phyloP scores from a whole-genome alignment of 805 yeast genomes.

The Ogataea polymorpha region DNA sequence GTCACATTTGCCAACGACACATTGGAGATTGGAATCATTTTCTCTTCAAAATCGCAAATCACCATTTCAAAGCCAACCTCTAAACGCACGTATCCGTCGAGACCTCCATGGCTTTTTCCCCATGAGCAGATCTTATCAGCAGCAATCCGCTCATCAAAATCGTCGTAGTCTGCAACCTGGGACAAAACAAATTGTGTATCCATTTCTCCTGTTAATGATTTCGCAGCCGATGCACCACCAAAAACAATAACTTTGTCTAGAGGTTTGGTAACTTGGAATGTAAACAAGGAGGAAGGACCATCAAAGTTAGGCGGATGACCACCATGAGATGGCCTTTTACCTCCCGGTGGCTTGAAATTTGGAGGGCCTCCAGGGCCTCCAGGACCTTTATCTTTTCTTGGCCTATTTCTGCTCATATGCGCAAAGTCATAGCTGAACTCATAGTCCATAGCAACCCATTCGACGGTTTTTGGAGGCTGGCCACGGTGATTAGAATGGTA shows the following conservation, averaged over 20 bases:
- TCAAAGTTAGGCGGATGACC: conserved; percentile 7
- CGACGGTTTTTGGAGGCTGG: conserved; percentile 43
- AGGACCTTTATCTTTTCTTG: neutral
- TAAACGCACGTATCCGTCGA: conserved; percentile 57
- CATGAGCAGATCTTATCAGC: conserved; percentile 54
- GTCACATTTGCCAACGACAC: conserved; percentile 38
- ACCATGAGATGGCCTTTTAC: conserved; percentile 8
- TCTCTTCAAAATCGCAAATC: conserved; percentile 54
- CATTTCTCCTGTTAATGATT: conserved; percentile 55
- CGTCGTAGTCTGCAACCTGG: conserved; percentile 28
- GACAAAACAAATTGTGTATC: conserved; percentile 50
- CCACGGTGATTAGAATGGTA: conserved; percentile 48
- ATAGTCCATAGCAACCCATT: conserved; percentile 65
- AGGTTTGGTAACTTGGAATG: conserved; percentile 47
- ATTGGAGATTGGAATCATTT: conserved; percentile 45
- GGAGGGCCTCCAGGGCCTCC: conserved; percentile 10
- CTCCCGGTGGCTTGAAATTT: neutral
- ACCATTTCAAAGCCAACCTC: conserved; percentile 64
- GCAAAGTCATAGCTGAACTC: conserved; percentile 56
- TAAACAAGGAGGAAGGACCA: conserved; percentile 32
- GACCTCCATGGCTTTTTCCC: conserved; percentile 44
- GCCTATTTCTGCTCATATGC: conserved; percentile 20
- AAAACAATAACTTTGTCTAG: conserved; percentile 47
- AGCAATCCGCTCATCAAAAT: conserved; percentile 40
- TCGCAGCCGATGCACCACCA: conserved; percentile 74